A percentile compares a stretch with the other conserved stretches of the same genome.
phyloP scores from a whole-genome alignment of 2,329 filamentous ascomycete genomes.

The Exophiala bonariae region DNA sequence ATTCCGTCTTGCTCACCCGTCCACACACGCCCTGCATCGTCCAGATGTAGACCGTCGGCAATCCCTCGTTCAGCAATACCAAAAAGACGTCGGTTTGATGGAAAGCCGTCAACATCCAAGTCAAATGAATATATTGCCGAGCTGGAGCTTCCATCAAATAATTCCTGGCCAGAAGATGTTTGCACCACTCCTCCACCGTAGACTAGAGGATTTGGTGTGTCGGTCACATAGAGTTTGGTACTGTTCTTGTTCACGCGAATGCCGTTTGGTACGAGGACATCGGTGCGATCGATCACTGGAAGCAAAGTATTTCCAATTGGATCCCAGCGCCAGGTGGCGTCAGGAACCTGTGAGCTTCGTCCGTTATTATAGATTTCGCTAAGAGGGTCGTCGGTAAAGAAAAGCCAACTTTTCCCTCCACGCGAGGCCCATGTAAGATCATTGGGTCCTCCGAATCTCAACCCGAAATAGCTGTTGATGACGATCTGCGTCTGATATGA shows the following conservation, averaged over 20 bases:
- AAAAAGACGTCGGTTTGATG: too few species aligned
- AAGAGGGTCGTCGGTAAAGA: constrained; percentile 2
- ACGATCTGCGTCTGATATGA: background rate
- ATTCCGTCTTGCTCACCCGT: too few species aligned
- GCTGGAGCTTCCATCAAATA: too few species aligned
- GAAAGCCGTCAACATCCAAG: too few species aligned
- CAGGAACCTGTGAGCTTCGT: background rate
- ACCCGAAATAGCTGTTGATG: constrained; percentile 8
- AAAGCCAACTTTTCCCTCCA: background rate
- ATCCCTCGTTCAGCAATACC: too few species aligned
- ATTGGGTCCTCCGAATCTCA: background rate
- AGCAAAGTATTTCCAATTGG: background rate
- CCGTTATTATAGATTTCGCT: background rate
- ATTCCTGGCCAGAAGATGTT: background rate
- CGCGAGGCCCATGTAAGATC: constrained; percentile 1
- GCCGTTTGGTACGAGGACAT: constrained; percentile 1
- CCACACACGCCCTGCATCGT: too few species aligned
- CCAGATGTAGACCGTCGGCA: too few species aligned
- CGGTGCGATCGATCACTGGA: background rate
- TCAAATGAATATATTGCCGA: too few species aligned
- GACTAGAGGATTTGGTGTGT: constrained; percentile 1
- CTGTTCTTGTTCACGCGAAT: background rate
- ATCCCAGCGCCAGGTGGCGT: background rate
- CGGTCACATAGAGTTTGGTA: background rate
- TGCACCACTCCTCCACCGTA: background rate